Conservation (phyloP, 2,329 filamentous ascomycete genomes). For the Pseudogymnoascus sp. region DNA sequence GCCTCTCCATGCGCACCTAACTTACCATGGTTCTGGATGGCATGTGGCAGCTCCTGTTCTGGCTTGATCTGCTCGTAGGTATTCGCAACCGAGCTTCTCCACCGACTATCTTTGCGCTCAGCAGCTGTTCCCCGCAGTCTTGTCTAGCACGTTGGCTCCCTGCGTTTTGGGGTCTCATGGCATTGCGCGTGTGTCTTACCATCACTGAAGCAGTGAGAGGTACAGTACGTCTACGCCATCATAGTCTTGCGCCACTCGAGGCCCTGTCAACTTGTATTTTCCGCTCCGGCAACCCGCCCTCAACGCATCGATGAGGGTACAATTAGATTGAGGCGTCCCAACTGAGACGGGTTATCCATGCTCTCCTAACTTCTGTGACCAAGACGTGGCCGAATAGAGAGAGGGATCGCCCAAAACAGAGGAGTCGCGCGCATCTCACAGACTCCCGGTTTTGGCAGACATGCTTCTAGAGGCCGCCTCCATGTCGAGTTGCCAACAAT, state of each 20-base stretch:
- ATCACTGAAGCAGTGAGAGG: neutral
- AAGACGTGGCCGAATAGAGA: neutral
- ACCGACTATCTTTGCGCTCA: neutral
- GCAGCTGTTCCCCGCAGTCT: neutral
- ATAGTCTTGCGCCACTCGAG: neutral
- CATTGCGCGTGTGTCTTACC: neutral
- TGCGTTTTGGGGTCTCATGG: neutral
- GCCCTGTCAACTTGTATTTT: neutral
- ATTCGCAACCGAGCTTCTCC: neutral
- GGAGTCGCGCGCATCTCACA: neutral
- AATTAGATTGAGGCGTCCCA: neutral
- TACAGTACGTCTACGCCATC: neutral
- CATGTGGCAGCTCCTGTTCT: neutral
- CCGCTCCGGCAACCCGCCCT: slow-evolving; percentile 1
- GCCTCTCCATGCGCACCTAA: neutral
- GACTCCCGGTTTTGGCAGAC: neutral
- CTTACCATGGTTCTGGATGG: neutral
- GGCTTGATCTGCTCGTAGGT: neutral
- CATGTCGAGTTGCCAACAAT: neutral
- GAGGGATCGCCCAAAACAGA: neutral
- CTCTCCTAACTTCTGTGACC: neutral
- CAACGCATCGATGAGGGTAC: neutral
- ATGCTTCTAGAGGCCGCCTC: neutral
- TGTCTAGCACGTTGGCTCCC: neutral
- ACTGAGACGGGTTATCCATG: neutral